Percentiles rank a stretch among this genome's conserved stretches.
phyloP scores from a whole-genome alignment of 805 yeast genomes.

The Sungouiozyma intestinalis region DNA sequence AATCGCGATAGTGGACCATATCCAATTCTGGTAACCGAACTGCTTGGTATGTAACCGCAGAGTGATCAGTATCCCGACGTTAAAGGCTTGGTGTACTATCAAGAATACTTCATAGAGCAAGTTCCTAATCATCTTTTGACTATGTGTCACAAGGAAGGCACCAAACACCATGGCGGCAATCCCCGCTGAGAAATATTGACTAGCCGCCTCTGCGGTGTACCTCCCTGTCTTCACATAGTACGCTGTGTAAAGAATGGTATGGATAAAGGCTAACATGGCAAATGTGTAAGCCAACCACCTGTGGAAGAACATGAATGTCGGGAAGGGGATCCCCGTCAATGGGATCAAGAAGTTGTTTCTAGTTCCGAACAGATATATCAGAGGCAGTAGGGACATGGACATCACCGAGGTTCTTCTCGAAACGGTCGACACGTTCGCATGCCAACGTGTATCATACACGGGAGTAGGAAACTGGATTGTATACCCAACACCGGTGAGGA shows the following conservation, averaged over 20 bases:
- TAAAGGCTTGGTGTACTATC: slow-evolving; percentile 47
- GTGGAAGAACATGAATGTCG: slow-evolving; percentile 55
- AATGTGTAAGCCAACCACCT: slow-evolving; percentile 51
- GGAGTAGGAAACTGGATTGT: slow-evolving; percentile 31
- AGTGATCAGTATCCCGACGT: slow-evolving; percentile 40
- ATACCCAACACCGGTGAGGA: slow-evolving; percentile 30
- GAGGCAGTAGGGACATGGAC: slow-evolving; percentile 45
- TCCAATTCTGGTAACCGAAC: slow-evolving; percentile 44
- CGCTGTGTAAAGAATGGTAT: slow-evolving; percentile 46
- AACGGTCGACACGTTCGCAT: slow-evolving; percentile 29
- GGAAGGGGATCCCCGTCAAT: slow-evolving; percentile 50
- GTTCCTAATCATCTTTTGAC: slow-evolving; percentile 42
- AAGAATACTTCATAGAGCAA: slow-evolving; percentile 51
- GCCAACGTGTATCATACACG: slow-evolving; percentile 26
- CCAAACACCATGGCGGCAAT: slow-evolving; percentile 36
- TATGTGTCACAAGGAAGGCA: slow-evolving; percentile 37
- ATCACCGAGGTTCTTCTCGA: slow-evolving; percentile 47
- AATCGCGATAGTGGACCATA: slow-evolving; percentile 34
- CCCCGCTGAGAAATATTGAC: slow-evolving; percentile 39
- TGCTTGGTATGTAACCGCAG: slow-evolving; percentile 49
- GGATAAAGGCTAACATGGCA: slow-evolving; percentile 42
- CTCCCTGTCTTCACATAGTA: slow-evolving; percentile 35
- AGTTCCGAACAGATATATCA: slow-evolving; percentile 53
- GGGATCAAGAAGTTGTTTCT: slow-evolving; percentile 59
- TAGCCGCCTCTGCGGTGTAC: slow-evolving; percentile 34